Base-by-base conservation (phyloP, 1,284 basidiomycete species). In the Anthracocystis walkeri region DNA sequence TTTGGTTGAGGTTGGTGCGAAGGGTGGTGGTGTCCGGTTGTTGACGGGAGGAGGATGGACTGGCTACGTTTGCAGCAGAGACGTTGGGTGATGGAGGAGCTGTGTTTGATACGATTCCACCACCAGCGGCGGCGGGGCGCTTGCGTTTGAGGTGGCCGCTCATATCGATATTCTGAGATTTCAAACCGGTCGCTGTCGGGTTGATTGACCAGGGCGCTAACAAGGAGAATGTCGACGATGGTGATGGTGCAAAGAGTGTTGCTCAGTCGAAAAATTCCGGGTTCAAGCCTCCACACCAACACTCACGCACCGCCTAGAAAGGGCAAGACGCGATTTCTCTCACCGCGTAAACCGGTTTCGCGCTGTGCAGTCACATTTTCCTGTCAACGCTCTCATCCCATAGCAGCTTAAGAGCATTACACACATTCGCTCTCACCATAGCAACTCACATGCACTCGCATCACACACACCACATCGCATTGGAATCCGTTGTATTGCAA, bases 221-320 rank as follows among this genome's bases (percentile, higher is more conserved):
- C 16, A 12, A 12, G 4, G 49, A 16, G 31, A 20, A 44, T 42
- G 18, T 20, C 21, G 10, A 38, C 11, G 20, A 7, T 16, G 27
- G 41, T 21, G 44, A 33, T 35, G 42, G n/a, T 31, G 29, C 2
- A n/a, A 12, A 27, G 48, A 33, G 35, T 52, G 38, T 25, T 20
- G 29, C 33, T 21, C n/a, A 38, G 50, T 27, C 7, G 23, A 23
- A 40, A 29, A 21, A 23, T 20, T 29, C 27, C 18, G 4, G 16
- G 6, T 3, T 16, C 41, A 54, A 41, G 31, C 59, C 65, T 67
- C 59, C 65, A 67, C 59, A 67, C 54, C 65, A 67, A 67, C 65
- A 67, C 65, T 45, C 20, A 12, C 3, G 2, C 52, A n/a, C 18
- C 25, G 7, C 7, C 42, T 4, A 25, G 40, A 40, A 50, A 29